Conservation (phyloP, 2,329 filamentous ascomycete genomes). For the Annulohypoxylon truncatum region DNA sequence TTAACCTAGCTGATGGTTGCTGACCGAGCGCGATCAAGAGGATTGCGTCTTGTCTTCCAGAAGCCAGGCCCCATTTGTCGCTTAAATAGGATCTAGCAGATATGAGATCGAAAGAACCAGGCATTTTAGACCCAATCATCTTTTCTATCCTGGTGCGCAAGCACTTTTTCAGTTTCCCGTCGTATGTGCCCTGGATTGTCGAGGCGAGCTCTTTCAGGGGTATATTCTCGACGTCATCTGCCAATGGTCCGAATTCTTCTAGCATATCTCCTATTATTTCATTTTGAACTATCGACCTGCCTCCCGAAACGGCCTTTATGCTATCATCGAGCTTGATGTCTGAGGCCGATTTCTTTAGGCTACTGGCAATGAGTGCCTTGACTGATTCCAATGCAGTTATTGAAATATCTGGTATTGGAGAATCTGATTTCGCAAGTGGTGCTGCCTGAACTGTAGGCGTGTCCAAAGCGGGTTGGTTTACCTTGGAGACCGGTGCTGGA, state of each 20-base stretch:
- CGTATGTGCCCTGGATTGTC: slow-evolving; percentile 47
- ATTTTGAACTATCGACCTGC: slow-evolving; percentile 57
- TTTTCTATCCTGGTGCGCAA: slow-evolving; percentile 39
- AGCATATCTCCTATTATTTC: slow-evolving; percentile 57
- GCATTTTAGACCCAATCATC: slow-evolving; percentile 39
- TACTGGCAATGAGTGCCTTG: slow-evolving; percentile 34
- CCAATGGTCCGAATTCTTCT: slow-evolving; percentile 54
- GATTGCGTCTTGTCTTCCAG: slow-evolving; percentile 37
- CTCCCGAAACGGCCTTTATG: slow-evolving; percentile 37
- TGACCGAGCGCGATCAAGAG: slow-evolving; percentile 34
- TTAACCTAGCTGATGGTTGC: slow-evolving; percentile 32
- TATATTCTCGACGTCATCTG: slow-evolving; percentile 55
- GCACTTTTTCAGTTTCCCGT: slow-evolving; percentile 49
- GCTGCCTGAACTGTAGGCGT: slow-evolving; percentile 5
- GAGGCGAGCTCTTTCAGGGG: slow-evolving; percentile 50
- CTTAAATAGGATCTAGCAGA: slow-evolving; percentile 26
- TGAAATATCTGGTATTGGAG: slow-evolving; percentile 27
- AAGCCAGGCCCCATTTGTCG: slow-evolving; percentile 38
- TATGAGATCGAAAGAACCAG: slow-evolving; percentile 37
- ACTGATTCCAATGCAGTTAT: slow-evolving; percentile 36
- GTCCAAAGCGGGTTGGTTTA: slow-evolving; percentile 3
- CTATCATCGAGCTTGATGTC: slow-evolving; percentile 39
- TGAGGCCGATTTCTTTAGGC: slow-evolving; percentile 34
- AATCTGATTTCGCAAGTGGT: slow-evolving; percentile 20
- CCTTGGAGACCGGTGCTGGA: not conserved